phyloP scores from a whole-genome alignment of 352 stramenopile species.

The Globisporangium spinosum region DNA sequence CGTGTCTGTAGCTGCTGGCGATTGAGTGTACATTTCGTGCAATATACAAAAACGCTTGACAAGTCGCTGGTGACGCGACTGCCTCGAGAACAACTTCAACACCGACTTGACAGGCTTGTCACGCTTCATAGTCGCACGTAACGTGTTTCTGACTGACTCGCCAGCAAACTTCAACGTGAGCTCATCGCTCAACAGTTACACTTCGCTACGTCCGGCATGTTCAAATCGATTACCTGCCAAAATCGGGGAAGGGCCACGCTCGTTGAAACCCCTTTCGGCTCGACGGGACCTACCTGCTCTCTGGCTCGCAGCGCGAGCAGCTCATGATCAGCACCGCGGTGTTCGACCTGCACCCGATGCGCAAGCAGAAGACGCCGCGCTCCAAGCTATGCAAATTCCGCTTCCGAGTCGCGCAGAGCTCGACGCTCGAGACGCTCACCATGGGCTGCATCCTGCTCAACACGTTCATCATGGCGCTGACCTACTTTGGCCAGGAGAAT shows the following conservation, averaged over 20 bases:
- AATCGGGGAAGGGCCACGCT: no score
- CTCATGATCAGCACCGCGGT: slow-evolving; percentile 56
- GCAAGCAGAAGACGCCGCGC: slow-evolving; percentile 45
- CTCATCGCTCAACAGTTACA: not conserved
- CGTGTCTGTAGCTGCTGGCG: no score
- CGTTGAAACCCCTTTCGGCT: no score
- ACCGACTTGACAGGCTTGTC: no score
- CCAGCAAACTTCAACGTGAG: not conserved
- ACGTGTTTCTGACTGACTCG: not conserved
- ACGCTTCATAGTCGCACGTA: not conserved
- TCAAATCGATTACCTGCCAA: not conserved
- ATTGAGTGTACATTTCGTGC: no score
- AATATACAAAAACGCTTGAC: no score
- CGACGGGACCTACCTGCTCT: slow-evolving; percentile 53
- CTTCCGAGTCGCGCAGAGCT: slow-evolving; percentile 38
- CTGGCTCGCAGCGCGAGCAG: slow-evolving; percentile 69
- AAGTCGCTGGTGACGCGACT: no score
- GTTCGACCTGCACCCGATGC: slow-evolving; percentile 33
- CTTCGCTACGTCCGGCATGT: no score
- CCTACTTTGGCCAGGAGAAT: slow-evolving; percentile 78
- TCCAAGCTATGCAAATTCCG: slow-evolving; percentile 32
- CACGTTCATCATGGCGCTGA: slow-evolving; percentile 77
- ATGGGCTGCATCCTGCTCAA: slow-evolving; percentile 87
- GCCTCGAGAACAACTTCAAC: no score
- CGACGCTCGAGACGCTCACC: slow-evolving; percentile 66